phyloP scores from a whole-genome alignment of 2,329 filamentous ascomycete species.

The Verticillium nubilum region DNA sequence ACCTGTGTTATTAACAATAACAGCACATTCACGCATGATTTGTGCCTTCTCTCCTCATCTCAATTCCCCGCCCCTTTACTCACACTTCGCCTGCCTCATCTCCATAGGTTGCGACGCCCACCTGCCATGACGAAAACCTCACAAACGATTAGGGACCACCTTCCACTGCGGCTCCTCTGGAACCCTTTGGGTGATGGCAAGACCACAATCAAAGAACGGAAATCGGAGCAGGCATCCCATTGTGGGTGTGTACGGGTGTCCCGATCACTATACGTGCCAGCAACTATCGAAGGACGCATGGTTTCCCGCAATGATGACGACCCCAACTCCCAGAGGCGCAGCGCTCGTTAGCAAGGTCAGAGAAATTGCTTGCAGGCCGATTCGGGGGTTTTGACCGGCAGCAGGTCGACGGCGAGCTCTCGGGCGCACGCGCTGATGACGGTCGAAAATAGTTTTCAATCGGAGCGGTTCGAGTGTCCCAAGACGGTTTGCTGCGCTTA shows the following conservation, averaged over 20 bases:
- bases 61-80: not conserved
- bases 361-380: not conserved
- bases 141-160: constrained; percentile 11
- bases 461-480: constrained; percentile 19
- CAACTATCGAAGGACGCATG: not conserved
- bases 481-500: constrained; percentile 1
- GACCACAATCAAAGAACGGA: constrained; percentile 24
- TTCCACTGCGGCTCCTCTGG: constrained; percentile 6
- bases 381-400: constrained; percentile 6
- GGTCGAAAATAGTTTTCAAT: constrained; percentile 32
- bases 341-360: constrained; percentile 4
- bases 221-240: constrained; percentile 23
- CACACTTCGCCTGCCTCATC: not conserved
- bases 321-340: not conserved
- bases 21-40: too few species aligned
- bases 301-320: not conserved
- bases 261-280: constrained; percentile 16
- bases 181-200: constrained; percentile 10
- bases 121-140: constrained; percentile 18
- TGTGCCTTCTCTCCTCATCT: not conserved
- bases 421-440: constrained; percentile 11
- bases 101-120: not conserved
- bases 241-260: constrained; percentile 1
- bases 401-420: not conserved
- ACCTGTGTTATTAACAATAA: too few species aligned